Percentiles rank a stretch among this genome's conserved stretches.
Conservation (phyloP, 1,284 basidiomycete genomes). For the Ganoderma leucocontextum region DNA sequence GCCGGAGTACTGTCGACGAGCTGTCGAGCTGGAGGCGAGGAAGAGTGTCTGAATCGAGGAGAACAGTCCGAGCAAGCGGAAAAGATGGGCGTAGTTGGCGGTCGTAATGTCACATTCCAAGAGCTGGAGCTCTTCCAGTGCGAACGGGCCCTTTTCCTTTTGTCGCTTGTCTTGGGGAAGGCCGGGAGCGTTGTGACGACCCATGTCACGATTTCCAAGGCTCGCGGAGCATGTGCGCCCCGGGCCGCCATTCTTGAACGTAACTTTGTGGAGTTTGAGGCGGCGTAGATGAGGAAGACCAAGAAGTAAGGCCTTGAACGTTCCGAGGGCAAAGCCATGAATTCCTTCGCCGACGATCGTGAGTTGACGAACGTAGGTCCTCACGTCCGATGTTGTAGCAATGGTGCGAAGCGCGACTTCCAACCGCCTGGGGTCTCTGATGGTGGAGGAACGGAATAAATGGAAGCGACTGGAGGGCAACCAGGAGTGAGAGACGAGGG, state of each 20-base stretch:
- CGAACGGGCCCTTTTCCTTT: neutral
- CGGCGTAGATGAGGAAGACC: neutral
- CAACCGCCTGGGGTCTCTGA: neutral
- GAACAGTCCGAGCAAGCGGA: neutral
- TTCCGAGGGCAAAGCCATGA: neutral
- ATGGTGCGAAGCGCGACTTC: neutral
- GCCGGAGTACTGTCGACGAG: neutral
- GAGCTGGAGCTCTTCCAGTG: neutral
- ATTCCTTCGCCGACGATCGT: neutral
- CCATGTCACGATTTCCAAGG: no score
- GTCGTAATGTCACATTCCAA: neutral
- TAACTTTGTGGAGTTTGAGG: neutral
- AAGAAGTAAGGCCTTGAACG: neutral
- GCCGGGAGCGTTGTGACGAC: no score
- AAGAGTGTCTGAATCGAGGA: neutral
- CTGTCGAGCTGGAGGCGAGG: neutral
- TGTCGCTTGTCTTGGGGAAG: neutral
- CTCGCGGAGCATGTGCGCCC: no score
- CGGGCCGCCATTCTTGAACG: neutral
- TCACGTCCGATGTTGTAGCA: neutral
- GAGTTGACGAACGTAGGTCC: neutral
- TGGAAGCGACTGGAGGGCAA: neutral
- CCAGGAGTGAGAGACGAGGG: neutral
- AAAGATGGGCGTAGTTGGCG: neutral
- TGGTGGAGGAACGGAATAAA: neutral